Evolutionary conservation across 108 stramenopile species (phyloP), one percentile per base, ranked within the genome.

Genomic region (Chaetoceros tenuissimus): DNA sequence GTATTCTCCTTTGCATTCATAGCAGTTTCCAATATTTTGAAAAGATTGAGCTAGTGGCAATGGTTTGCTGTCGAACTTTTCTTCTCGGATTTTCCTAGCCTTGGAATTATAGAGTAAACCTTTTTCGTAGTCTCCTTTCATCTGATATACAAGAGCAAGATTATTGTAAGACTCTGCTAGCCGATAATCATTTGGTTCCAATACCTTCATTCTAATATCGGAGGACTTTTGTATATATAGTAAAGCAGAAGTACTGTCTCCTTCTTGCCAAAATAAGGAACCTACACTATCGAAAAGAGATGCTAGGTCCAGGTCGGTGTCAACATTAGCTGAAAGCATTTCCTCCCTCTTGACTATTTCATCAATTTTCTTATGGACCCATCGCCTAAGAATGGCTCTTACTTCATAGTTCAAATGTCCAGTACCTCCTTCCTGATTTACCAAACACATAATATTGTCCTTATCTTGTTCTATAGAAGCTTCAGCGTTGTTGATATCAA

Each of bases 131-230:
- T 66, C 29, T 16, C 48, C 62, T 20, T 62, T 67, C 1, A 55
- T 46, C 2, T 54, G n/a, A 28, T 62, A 44, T n/a, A 62, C 28
- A 10, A 5, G 7, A 23, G 60, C 71, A 19, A 66, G 22, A 25
- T 72, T 59, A 19, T 57, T 34, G 25, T 58, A 62, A 8, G 73
- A 60, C 17, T 64, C 51, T 19, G 73, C 72, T 47, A 66, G 44
- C n/a, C 28, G 30, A 1, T 17, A 1, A 47, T 73, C 61, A 25
- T 69, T 46, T 27, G 51, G 52, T n/a, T 63, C 67, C 8, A 74
- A 66, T 21, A 53, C 47, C 2, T 51, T 46, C 57, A 56, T 53
- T 17, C 63, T 51, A 31, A 74, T 68, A 17, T 56, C 44, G 17
- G 72, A 29, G 0, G 56, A 64, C 27, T 46, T 57, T 5, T 59